Conservation (phyloP, 805 yeast genomes). For the Candida multigemmis region DNA sequence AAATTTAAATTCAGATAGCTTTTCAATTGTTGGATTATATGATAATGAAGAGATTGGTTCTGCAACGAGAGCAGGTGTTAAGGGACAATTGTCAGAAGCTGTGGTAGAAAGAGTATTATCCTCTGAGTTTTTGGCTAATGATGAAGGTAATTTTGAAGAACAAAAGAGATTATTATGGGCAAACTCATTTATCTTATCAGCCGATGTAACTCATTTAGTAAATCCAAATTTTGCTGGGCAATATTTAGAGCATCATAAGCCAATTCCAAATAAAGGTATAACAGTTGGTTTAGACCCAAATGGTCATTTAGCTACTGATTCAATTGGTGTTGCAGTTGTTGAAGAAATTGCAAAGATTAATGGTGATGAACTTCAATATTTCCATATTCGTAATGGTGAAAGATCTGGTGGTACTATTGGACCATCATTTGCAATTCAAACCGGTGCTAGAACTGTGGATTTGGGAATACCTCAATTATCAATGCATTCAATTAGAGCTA, state of each 20-base stretch:
- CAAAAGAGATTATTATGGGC: constrained; percentile 42
- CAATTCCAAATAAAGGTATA: constrained; percentile 71
- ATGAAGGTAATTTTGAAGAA: constrained; percentile 13
- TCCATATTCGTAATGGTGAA: constrained; percentile 79
- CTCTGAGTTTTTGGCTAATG: constrained; percentile 13
- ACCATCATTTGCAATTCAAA: constrained; percentile 51
- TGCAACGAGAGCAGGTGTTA: constrained; percentile 71
- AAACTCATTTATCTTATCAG: constrained; percentile 70
- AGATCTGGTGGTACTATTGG: constrained; percentile 90
- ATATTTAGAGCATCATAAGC: constrained; percentile 71
- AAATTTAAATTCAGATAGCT: constrained; percentile 22
- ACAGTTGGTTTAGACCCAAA: constrained; percentile 68
- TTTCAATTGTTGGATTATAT: constrained; percentile 55
- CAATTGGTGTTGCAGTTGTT: constrained; percentile 59
- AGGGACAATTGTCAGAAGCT: constrained; percentile 64
- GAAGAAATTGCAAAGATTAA: constrained; percentile 62
- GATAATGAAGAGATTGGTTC: constrained; percentile 86
- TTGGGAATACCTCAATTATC: constrained; percentile 77
- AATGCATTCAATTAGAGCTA: constrained; percentile 82
- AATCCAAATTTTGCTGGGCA: constrained; percentile 69
- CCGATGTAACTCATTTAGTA: constrained; percentile 76
- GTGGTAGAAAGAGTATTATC: constrained; percentile 48
- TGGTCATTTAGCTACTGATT: constrained; percentile 78
- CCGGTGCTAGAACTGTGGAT: constrained; percentile 73
- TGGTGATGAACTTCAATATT: constrained; percentile 63